These are phyloP conservation scores for Moesziomyces sp. DNA, from an alignment of 1,284 basidiomycete species.

Conservation along the genomic window DNA sequence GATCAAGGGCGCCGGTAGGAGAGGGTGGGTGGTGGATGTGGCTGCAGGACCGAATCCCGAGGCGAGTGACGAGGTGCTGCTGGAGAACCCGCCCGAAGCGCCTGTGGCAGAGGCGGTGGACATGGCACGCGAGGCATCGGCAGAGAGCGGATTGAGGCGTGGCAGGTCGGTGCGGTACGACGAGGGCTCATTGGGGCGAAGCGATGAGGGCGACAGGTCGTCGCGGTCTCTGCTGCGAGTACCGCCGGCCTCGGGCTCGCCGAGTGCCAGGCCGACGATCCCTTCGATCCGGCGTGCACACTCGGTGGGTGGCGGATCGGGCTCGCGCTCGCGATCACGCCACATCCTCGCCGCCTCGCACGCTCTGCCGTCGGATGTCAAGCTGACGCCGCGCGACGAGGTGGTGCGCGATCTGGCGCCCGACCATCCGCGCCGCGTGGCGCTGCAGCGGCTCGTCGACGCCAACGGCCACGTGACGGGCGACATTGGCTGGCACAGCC, in stretches of 20 bases:
- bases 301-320: constrained; percentile 39
- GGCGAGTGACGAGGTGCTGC: constrained; percentile 45
- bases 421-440: constrained; percentile 76
- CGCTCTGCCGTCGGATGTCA: constrained; percentile 21
- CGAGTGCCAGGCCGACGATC: constrained; percentile 18
- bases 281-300: constrained; percentile 40
- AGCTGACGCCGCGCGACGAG: constrained; percentile 42
- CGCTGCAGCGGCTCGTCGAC: constrained; percentile 79
- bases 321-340: constrained; percentile 54
- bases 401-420: constrained; percentile 74
- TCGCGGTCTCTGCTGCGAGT: constrained; percentile 27
- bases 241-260: constrained; percentile 8
- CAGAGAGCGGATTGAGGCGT: constrained; percentile 1
- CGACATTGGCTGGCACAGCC: constrained; percentile 91
- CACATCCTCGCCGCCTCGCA: constrained; percentile 20
- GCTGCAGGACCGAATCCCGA: constrained; percentile 80
- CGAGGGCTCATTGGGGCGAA: constrained; percentile 8
- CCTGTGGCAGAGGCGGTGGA: constrained; percentile 1
- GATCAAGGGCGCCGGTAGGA: constrained; percentile 86
- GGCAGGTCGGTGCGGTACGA: constrained; percentile 41
- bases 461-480: constrained; percentile 88
- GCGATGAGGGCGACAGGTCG: constrained; percentile 9
- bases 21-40: constrained; percentile 94
- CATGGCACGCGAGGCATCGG: constrained; percentile 6
- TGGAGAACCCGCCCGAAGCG: constrained; percentile 15